Base-by-base conservation (phyloP, 495 filamentous ascomycete species). In the Pyrenopolyporus hunteri region DNA sequence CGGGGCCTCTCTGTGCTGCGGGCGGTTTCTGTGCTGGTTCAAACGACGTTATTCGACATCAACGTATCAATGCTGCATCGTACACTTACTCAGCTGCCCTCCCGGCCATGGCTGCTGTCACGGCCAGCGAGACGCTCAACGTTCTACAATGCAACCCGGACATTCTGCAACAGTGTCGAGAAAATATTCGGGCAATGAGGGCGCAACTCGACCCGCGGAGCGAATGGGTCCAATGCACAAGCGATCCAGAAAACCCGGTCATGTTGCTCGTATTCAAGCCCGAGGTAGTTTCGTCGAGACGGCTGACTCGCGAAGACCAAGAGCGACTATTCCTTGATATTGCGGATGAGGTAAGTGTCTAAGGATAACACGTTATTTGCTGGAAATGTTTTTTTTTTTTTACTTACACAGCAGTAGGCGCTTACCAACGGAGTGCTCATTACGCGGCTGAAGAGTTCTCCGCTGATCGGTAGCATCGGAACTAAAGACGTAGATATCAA, bases 31-130 rank as follows among this genome's bases (percentile, higher is more conserved):
- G 94, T 71, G 91, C 92, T 29, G 92, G 93, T 17, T 85, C 86
- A 23, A 83, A 85, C 47, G 94, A 97, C 70, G 90, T 98, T 31
- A 88, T 97, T 13, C 91, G 94, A 73, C 94, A 98, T 69, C 94
- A 98, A 73, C 91, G 94, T 55, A 90, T 98, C 66, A 89, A 89
- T 11, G 88, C 92, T 23, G 82, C 90, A 4, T 86, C 93, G 2
- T 98, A 97, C 72, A 97, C 93, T 7, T 98, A 89, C 78, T 97
- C 92, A 37, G 94, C 94, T 8, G 94, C 95, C 16, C 78, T 98
- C 37, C 95, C 94, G 10, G 94, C 94, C 22, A 87, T 98, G 78
- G 81, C 96, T 26, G 92, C 95, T 11, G 93, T 93, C 20, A 96
- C 93, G n/a, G 91, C 93, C 2, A 92, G 89, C 71, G 94, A 95